These are phyloP conservation scores for Salvia hispanica DNA, from an alignment of 257 asterid species.

Conservation along the genomic window DNA sequence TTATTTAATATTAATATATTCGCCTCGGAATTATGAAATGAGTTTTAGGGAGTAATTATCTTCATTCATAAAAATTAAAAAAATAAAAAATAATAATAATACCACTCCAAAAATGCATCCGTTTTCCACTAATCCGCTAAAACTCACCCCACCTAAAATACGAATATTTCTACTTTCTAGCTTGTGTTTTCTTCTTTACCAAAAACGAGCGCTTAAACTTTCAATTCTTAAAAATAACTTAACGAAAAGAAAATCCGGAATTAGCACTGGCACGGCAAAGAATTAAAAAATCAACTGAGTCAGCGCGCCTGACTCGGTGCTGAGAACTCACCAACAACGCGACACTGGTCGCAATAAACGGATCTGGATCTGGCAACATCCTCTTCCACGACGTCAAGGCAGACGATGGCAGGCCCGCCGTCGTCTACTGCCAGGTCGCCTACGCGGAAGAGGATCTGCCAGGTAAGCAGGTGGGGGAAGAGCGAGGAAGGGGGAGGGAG, in stretches of 20 bases:
- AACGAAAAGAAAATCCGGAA: not conserved
- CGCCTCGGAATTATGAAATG: slow-evolving; percentile 25
- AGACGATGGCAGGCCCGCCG: slow-evolving; percentile 65
- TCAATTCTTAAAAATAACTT: not conserved
- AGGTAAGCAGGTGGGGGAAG: slow-evolving; percentile 79
- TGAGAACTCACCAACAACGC: slow-evolving; percentile 92
- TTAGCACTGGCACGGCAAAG: not conserved
- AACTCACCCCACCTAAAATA: not conserved
- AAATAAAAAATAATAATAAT: not conserved
- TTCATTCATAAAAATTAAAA: not conserved
- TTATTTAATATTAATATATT: not conserved
- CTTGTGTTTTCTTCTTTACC: slow-evolving; percentile 6
- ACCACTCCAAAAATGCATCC: not conserved
- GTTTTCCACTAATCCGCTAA: not conserved
- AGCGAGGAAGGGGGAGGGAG: slow-evolving; percentile 77
- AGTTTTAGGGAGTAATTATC: not conserved
- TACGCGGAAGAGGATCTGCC: slow-evolving; percentile 86
- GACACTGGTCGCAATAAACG: slow-evolving; percentile 95
- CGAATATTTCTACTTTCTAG: not conserved
- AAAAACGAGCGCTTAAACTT: slow-evolving; percentile 13
- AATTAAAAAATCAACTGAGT: slow-evolving; percentile 27
- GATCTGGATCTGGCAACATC: slow-evolving; percentile 92
- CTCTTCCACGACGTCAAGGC: slow-evolving; percentile 87
- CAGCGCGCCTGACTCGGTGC: slow-evolving; percentile 37
- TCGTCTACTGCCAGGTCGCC: slow-evolving; percentile 59